Evolutionary conservation across 495 filamentous ascomycete genomes (phyloP).

Genomic region (Aspergillus cavernicola): DNA sequence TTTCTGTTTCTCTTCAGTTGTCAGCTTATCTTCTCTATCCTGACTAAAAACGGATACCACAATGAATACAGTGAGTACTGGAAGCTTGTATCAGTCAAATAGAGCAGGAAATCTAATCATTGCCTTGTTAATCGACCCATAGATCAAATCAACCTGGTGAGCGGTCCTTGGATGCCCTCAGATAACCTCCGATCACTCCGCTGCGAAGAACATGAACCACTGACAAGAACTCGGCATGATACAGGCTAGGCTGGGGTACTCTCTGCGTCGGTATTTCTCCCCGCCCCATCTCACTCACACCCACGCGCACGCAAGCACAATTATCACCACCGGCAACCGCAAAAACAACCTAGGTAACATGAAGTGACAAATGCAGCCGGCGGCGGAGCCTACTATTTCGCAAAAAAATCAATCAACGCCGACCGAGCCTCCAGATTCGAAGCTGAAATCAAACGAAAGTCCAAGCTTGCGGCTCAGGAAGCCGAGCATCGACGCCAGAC

Average conservation of each 20-base stretch:
- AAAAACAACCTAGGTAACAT: background rate
- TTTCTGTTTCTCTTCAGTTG: slow-evolving; percentile 4
- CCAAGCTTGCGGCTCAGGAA: slow-evolving; percentile 57
- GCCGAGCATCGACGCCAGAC: slow-evolving; percentile 41
- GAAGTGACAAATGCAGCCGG: slow-evolving; percentile 52
- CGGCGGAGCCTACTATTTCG: slow-evolving; percentile 93
- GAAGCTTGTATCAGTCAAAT: background rate
- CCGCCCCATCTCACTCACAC: background rate
- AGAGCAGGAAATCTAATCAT: background rate
- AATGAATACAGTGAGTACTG: slow-evolving; percentile 46
- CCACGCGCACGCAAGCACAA: background rate
- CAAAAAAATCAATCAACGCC: slow-evolving; percentile 88
- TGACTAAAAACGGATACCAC: background rate
- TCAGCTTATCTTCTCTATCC: slow-evolving; percentile 13
- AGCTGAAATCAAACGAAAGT: slow-evolving; percentile 60
- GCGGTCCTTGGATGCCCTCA: slow-evolving; percentile 8
- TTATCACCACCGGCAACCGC: background rate
- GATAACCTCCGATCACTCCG: background rate
- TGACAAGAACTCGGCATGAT: slow-evolving; percentile 19
- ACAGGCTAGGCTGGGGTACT: slow-evolving; percentile 80
- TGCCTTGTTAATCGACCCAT: background rate
- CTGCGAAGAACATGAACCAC: background rate
- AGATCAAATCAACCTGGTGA: slow-evolving; percentile 56
- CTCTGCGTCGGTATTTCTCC: slow-evolving; percentile 65
- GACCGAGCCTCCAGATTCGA: slow-evolving; percentile 72